phyloP scores from a whole-genome alignment of 1,284 basidiomycete genomes.

The Acaromyces ingoldii region DNA sequence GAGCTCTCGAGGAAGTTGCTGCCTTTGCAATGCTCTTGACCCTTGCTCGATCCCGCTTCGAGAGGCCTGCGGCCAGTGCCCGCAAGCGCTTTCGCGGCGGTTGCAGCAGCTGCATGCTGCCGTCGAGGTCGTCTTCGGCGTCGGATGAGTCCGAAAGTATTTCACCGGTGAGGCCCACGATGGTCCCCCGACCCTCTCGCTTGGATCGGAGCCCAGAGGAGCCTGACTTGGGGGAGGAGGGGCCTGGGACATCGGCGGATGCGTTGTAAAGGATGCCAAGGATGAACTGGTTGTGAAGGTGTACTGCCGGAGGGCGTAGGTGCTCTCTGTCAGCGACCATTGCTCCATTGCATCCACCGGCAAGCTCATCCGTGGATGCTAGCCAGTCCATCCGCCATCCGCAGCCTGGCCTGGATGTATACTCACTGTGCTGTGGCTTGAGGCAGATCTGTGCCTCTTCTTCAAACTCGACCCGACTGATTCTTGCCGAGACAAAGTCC shows the following conservation, averaged over 20 bases:
- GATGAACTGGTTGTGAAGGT: slow-evolving; percentile 53
- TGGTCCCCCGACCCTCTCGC: background rate
- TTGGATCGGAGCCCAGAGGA: background rate
- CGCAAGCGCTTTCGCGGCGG: slow-evolving; percentile 41
- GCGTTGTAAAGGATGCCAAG: slow-evolving; percentile 54
- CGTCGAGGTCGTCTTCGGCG: slow-evolving; percentile 11
- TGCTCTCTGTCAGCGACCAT: too few species aligned
- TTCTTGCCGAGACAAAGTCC: slow-evolving; percentile 51
- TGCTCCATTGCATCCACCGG: background rate
- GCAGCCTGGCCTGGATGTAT: background rate
- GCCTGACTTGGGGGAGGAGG: slow-evolving; percentile 11
- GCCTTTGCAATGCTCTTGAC: slow-evolving; percentile 38
- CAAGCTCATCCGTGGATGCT: too few species aligned
- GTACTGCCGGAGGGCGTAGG: slow-evolving; percentile 44
- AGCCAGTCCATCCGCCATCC: too few species aligned
- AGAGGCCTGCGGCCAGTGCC: slow-evolving; percentile 37
- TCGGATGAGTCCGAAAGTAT: background rate
- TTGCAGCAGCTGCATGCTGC: background rate
- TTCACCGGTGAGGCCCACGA: slow-evolving; percentile 6
- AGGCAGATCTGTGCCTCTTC: slow-evolving; percentile 34
- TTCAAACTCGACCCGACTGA: slow-evolving; percentile 52
- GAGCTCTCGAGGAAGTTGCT: background rate
- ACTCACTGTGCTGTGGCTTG: slow-evolving; percentile 39
- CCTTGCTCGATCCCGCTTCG: slow-evolving; percentile 37
- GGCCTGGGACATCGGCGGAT: slow-evolving; percentile 38